Base-by-base conservation (phyloP, 1,284 basidiomycete species). In the Fomitopsis schrenkii region DNA sequence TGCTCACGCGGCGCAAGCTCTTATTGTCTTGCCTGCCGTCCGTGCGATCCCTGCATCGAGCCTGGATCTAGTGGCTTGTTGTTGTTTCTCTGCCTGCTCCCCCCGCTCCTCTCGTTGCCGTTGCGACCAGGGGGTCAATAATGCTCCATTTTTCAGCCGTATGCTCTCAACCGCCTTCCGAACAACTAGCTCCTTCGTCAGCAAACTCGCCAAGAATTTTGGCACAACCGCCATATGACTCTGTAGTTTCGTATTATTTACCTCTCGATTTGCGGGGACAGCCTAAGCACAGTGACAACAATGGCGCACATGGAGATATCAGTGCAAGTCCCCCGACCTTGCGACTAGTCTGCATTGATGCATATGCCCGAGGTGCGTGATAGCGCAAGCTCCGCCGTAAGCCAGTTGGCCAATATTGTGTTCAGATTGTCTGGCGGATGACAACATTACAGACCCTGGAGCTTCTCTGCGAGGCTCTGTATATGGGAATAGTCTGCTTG, bases 11-110 rank as follows among this genome's bases (percentile, higher is more conserved):
- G 46, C 17, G 28, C 19, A 19, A 10, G 44, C 33, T 28, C 26
- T 55, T 60, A 60, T 60, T 60, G 59, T 60, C 59, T 60, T 56
- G 35, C 26, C 42, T 22, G 26, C 45, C 45, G 22, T 33, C 44
- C 59, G 55, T 56, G 59, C 54, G 40, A 45, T 22, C 45, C 17
- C 26, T 15, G 45, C 46, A n/a, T 35, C 44, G 33, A 54, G 28
- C 35, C n/a, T 15, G n/a, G 52, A 54, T 54, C 52, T 54, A 30
- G 35, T 9, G 52, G 17, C 52, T 54, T 35, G 22, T 19, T 54
- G 52, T 40, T 54, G 35, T 50, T 22, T 30, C 36, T 30, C 52
- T 17, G 50, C 35, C 35, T 33, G 35, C 52, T 38, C 52, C 52
- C 26, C 52, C 28, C 52, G 36, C 52, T 38, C 52, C 35, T 54